Percentiles rank a stretch among this genome's conserved stretches.
phyloP scores from a whole-genome alignment of 2,329 filamentous ascomycete species.

The Xylariaceae sp. region DNA sequence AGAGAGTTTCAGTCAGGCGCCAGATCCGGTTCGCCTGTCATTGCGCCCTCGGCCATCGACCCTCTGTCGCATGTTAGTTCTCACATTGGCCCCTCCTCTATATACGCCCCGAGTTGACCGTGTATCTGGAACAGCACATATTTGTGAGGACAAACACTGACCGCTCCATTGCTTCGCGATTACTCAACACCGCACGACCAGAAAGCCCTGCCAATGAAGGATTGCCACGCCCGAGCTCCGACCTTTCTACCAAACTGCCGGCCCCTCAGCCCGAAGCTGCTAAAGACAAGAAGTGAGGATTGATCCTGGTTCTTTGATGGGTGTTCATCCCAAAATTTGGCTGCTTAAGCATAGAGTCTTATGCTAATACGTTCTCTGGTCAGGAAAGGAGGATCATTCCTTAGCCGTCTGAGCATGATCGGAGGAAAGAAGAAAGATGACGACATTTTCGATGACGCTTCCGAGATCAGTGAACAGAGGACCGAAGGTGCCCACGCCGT shows the following conservation, averaged over 20 bases:
- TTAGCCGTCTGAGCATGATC: conserved; percentile 76
- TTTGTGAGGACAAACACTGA: conserved; percentile 31
- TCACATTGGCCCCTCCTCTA: conserved; percentile 3
- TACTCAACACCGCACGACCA: conserved; percentile 47
- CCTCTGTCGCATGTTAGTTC: conserved; percentile 61
- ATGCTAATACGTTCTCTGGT: neutral
- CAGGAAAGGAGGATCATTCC: conserved; percentile 85
- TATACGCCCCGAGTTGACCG: conserved; percentile 6
- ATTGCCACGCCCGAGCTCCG: conserved; percentile 35
- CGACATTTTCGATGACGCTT: conserved; percentile 58
- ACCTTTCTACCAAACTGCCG: conserved; percentile 34
- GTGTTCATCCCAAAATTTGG: too few relatives aligned
- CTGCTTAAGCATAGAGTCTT: too few relatives aligned
- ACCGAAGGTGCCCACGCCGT: conserved; percentile 79
- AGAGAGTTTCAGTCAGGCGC: conserved; percentile 13
- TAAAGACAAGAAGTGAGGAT: conserved; percentile 63
- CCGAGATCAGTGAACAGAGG: conserved; percentile 62
- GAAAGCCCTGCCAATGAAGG: conserved; percentile 47
- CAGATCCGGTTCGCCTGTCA: conserved; percentile 13
- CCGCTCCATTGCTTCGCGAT: conserved; percentile 35
- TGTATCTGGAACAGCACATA: conserved; percentile 39
- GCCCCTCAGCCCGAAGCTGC: conserved; percentile 32
- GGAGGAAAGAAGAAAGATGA: conserved; percentile 70
- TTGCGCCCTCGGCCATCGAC: conserved; percentile 48
- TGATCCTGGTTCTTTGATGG: too few relatives aligned